Evolutionary conservation across 768 basidiomycete genomes (phyloP).

Genomic region (Guyanaporus albipodus): DNA sequence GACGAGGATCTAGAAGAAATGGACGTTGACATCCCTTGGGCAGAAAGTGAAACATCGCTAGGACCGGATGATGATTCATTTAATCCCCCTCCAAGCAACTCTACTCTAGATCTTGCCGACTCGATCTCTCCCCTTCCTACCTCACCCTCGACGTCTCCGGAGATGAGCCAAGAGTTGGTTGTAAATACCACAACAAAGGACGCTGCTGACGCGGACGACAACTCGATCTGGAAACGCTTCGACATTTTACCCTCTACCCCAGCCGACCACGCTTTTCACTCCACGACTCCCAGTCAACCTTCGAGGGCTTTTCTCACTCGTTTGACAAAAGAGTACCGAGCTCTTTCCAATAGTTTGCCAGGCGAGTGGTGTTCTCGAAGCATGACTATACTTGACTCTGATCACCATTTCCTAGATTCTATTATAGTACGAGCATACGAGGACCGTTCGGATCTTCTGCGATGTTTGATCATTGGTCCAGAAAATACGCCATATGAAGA

Average conservation of each 20-base stretch:
- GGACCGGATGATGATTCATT: conserved; percentile 18
- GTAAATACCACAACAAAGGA: conserved; percentile 27
- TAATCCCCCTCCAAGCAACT: conserved; percentile 11
- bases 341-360: conserved; percentile 74
- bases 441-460: conserved; percentile 80
- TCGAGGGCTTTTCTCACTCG: conserved; percentile 72
- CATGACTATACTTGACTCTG: conserved; percentile 1
- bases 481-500: conserved; percentile 94
- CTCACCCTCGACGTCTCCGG: conserved; percentile 32
- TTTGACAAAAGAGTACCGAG: conserved; percentile 80
- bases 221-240: conserved; percentile 75
- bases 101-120: conserved; percentile 19
- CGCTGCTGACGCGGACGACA: conserved; percentile 32
- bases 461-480: conserved; percentile 88
- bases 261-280: conserved; percentile 76
- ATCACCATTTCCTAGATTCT: conserved; percentile 49
- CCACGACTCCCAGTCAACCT: conserved; percentile 55
- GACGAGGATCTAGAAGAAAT: conserved; percentile 35
- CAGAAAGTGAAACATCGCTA: conserved; percentile 21
- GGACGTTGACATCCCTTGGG: conserved; percentile 34
- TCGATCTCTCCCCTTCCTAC: conserved; percentile 22
- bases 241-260: conserved; percentile 74
- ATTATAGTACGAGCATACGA: conserved; percentile 90
- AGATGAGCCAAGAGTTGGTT: conserved; percentile 30
- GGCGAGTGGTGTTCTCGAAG: conserved; percentile 44